Percentiles rank a stretch among this genome's conserved stretches.
Evolutionary conservation across 2,329 filamentous ascomycete genomes (phyloP).

Genomic region (Cladosporium phlei): DNA sequence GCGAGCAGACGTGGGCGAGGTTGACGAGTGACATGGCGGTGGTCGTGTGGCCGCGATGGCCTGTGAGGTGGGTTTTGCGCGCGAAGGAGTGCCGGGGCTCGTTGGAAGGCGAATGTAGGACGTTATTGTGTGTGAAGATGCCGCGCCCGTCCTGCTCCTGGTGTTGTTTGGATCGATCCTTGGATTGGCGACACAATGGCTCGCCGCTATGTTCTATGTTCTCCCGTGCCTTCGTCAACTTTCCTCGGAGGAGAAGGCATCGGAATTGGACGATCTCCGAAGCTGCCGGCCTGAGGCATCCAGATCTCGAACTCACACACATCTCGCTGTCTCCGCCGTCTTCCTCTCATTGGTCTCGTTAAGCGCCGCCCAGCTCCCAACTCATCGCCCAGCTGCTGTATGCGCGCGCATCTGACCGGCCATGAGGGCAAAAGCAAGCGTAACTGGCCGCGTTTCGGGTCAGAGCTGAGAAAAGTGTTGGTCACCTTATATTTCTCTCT

Average conservation of each 20-base stretch:
- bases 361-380: slow-evolving; percentile 14
- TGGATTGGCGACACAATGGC: too few relatives aligned
- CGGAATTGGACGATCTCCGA: neutral
- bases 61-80: neutral
- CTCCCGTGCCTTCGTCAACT: slow-evolving; percentile 8
- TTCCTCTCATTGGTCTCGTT: slow-evolving; percentile 7
- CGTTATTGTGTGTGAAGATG: too few relatives aligned
- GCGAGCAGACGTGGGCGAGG: slow-evolving; percentile 77
- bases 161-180: too few relatives aligned
- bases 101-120: too few relatives aligned
- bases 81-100: too few relatives aligned
- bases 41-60: slow-evolving; percentile 14
- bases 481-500: slow-evolving; percentile 1
- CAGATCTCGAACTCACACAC: neutral
- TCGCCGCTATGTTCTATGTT: too few relatives aligned
- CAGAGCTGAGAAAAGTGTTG: neutral
- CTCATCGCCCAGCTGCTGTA: too few relatives aligned
- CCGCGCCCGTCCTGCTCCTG: too few relatives aligned
- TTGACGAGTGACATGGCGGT: slow-evolving; percentile 65
- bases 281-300: neutral
- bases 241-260: slow-evolving; percentile 11
- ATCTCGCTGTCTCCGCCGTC: neutral
- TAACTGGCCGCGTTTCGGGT: neutral
- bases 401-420: slow-evolving; percentile 13
- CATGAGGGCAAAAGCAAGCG: neutral